Evolutionary conservation across 345 rosid species (phyloP).

Genomic region (Brassica nigra): DNA sequence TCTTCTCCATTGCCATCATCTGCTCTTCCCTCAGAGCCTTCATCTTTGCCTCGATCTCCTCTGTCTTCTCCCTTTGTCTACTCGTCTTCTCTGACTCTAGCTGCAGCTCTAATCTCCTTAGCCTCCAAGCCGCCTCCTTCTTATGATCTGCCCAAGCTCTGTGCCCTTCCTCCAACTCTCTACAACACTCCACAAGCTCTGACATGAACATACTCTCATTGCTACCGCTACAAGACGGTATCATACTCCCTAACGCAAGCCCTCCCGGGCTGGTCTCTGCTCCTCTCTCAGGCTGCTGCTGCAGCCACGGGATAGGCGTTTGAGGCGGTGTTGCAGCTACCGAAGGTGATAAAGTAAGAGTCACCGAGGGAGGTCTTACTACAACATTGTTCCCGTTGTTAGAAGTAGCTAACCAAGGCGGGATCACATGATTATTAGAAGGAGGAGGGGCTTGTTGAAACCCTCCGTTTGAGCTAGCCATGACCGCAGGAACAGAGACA

Average conservation of each 20-base stretch:
- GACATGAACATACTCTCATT: slow-evolving; percentile 57
- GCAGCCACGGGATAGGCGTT: slow-evolving; percentile 85
- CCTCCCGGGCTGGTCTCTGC: slow-evolving; percentile 46
- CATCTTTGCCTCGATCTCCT: slow-evolving; percentile 82
- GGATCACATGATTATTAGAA: slow-evolving; percentile 52
- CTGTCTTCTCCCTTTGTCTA: slow-evolving; percentile 79
- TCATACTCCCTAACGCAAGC: slow-evolving; percentile 52
- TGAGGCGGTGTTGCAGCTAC: slow-evolving; percentile 64
- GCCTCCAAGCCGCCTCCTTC: slow-evolving; percentile 96
- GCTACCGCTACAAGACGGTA: slow-evolving; percentile 46
- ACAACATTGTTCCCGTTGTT: slow-evolving; percentile 46
- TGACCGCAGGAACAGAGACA: slow-evolving; percentile 39
- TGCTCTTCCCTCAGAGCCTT: slow-evolving; percentile 91
- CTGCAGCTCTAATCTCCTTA: slow-evolving; percentile 88
- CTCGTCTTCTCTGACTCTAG: slow-evolving; percentile 85
- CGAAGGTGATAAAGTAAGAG: slow-evolving; percentile 79
- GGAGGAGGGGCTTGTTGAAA: slow-evolving; percentile 50
- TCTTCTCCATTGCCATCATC: slow-evolving; percentile 63
- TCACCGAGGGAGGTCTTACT: slow-evolving; percentile 76
- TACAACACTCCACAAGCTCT: slow-evolving; percentile 84
- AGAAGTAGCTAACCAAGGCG: slow-evolving; percentile 87
- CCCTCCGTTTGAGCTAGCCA: slow-evolving; percentile 79
- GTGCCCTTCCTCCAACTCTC: slow-evolving; percentile 92
- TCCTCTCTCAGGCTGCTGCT: slow-evolving; percentile 54
- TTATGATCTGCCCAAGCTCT: slow-evolving; percentile 77